Evolutionary conservation across 345 rosid species (phyloP), one percentile per base, ranked within the genome.

Genomic region (Eucalyptus erythrocorys): DNA sequence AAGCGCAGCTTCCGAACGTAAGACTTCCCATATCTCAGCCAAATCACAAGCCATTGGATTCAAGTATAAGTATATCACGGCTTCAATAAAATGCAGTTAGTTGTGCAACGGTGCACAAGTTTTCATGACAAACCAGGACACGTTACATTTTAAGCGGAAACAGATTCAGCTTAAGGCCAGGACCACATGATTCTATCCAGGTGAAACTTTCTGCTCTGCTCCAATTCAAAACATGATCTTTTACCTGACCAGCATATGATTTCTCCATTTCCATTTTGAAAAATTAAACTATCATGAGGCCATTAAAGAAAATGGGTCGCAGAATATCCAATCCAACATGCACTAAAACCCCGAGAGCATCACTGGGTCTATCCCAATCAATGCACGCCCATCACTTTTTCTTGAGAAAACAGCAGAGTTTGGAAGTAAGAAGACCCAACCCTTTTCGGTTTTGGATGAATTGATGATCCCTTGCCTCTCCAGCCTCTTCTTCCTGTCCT

Each of bases 401-500:
- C 49, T 49, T 10, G 48, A 30, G 48, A 57, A 82, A 21, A 37
- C 85, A 42, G 57, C 24, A 86, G 43, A 85, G 79, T 59, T 53
- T 19, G 59, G n/a, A 32, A 47, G 76, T 40, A 32, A 53, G 48
- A 81, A 19, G 76, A 86, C 22, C 8, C n/a, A 90, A 97, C 98
- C 98, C 91, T 92, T 96, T 90, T 96, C 99, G 85, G 95, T 92
- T 15, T 87, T 89, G 48, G 98, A 93, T 66, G 99, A 96, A 86
- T 66, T 96, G 89, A 98, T 91, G 84, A 95, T 93, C 86, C 93
- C 94, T 89, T 96, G 99, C 92, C 93, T 96, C 93, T 97, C 99
- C 86, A 96, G 93, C 92, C 98, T 95, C 95, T 93, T 96, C 90
- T 95, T 93, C 88, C 98, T 94, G 91, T 97, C 98, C 91, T 42